phyloP scores from a whole-genome alignment of 2,329 filamentous ascomycete genomes.

The Rhexocercosporidium sp. region DNA sequence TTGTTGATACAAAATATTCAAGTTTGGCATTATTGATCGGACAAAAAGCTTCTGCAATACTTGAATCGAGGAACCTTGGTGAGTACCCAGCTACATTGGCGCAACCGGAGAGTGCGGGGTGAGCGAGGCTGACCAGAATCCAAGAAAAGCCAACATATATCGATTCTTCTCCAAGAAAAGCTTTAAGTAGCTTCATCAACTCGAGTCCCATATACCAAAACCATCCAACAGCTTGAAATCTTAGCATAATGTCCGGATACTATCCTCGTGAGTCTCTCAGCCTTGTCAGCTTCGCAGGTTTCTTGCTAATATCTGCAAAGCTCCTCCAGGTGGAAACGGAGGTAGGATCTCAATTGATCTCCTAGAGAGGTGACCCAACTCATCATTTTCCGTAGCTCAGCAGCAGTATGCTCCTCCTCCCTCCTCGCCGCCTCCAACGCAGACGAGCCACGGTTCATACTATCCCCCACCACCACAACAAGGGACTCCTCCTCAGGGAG shows the following conservation, averaged over 20 bases:
- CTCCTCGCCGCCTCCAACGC: constrained; percentile 39
- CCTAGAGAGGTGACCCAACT: constrained; percentile 5
- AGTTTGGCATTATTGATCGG: neutral
- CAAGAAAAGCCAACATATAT: constrained; percentile 10
- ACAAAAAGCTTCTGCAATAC: neutral
- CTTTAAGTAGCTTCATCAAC: constrained; percentile 20
- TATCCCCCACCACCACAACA: constrained; percentile 44
- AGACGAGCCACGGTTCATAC: constrained; percentile 35
- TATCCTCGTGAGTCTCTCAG: constrained; percentile 43
- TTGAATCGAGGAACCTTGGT: neutral
- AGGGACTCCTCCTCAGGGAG: constrained; percentile 32
- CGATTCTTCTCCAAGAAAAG: constrained; percentile 10
- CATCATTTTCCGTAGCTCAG: constrained; percentile 28
- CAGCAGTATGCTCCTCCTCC: constrained; percentile 40
- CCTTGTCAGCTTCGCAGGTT: constrained; percentile 9
- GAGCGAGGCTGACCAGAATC: constrained; percentile 18
- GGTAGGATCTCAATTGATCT: constrained; percentile 23
- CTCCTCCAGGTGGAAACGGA: constrained; percentile 39
- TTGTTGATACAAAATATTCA: neutral
- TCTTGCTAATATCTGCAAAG: constrained; percentile 34
- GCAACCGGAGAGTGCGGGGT: constrained; percentile 12
- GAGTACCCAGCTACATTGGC: neutral
- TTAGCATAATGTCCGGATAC: constrained; percentile 38
- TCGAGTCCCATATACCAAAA: neutral
- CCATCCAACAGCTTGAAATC: constrained; percentile 2